Base-by-base conservation (phyloP, 805 yeast species). In the Saturnispora hagleri region DNA sequence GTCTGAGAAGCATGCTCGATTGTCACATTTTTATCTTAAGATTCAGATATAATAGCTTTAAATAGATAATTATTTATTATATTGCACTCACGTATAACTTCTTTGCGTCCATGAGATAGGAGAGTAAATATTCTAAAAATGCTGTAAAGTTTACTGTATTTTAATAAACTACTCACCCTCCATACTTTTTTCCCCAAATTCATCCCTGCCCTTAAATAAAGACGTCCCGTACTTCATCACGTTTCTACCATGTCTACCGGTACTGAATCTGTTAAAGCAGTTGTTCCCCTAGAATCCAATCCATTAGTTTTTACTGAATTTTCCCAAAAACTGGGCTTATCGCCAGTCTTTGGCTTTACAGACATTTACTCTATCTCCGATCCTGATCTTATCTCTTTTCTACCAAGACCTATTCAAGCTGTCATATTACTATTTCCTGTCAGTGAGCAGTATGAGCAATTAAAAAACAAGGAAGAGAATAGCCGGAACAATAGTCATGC, bases 331-430 rank as follows among this genome's bases (percentile, higher is more conserved):
- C 64, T 93, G 41, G 97, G 97, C 0, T 70, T 90, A 5, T 64
- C 81, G 0, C 76, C 80, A 1, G 64, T 75, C 2, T 72, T 81
- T 13, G 74, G 72, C 45, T 91, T 89, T 67, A 80, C 77, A 51
- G 99, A 91, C 62, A 84, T 91, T 2, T 89, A 80, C 64, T 86
- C 97, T 0, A 68, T 91, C n/a, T 76, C 84, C 1, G 97, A 90
- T 53, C 82, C 84, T 1, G 95, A 86, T n/a, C 68, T 90, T 52
- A 68, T 90, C 40, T 80, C 84, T 5, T 84, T 90, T 57, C 68
- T 89, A 44, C 96, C 97, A 13, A 74, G 89, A 52, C 98, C 98
- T 0, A 73, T 82, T 2, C 73, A 77, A 50, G 90, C 90, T 0
- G 62, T 91, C 5, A 74, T 91, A n/a, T 65, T 91, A 46, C 74